Base-by-base conservation (phyloP, 208 protist species). In the Naegleria fowleri region DNA sequence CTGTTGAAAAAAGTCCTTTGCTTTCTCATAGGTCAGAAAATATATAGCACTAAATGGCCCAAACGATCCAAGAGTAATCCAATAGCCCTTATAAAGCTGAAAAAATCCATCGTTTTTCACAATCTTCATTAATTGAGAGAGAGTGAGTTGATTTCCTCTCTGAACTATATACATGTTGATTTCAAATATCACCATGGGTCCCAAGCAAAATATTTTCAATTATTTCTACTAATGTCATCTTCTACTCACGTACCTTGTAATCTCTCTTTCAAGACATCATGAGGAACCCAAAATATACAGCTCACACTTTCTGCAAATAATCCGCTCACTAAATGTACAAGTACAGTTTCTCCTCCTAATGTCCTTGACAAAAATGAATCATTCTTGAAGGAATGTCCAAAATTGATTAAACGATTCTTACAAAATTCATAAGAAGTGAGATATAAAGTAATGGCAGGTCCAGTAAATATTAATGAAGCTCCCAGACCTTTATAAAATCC, bases 261-360 rank as follows among this genome's bases (percentile, higher is more conserved):
- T 67, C 86, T 89, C 39, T 89, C 86, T 89, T 89, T 89, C 9
- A 89, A 7, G 0, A 89, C 48, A 40, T 89, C 86, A 29, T 89
- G 86, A 40, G 86, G 86, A 29, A 89, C 86, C 86, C 86, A 89
- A 89, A 89, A 38, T 25, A 89, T 29, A 89, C 86, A 89, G 25
- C 25, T 39, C n/a, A 89, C 25, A 29, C 36, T 67, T 40, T 89
- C 86, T 16, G 86, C 86, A 16, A 67, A 39, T 16, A 89, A 89
- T 41, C 86, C 86, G 67, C 48, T 67, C 2, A n/a, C n/a, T 39
- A 89, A 89, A 67, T 89, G 86, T 29, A 38, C n/a, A 55, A 67
- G 67, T 79, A 25, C 67, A 36, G 29, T 36, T 79, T 79, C 67
- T 79, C 29, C 67, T 9, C 19, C 9, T 13, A 36, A 79, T 7